These are phyloP conservation scores for Filobasidium wieringae DNA, from an alignment of 768 basidiomycete genomes.

Conservation along the genomic window DNA sequence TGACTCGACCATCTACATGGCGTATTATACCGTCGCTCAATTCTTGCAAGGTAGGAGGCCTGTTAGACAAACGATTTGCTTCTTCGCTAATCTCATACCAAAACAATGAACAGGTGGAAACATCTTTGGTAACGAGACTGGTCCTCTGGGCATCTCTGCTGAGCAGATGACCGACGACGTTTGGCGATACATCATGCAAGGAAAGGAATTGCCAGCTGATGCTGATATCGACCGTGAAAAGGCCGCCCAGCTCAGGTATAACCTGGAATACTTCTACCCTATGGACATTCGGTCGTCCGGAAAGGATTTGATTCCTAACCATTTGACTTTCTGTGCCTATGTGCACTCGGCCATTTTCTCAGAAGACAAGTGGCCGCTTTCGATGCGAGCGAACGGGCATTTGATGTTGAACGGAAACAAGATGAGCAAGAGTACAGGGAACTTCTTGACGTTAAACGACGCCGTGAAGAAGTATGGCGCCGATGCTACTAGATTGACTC, in stretches of 20 bases:
- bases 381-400: conserved; percentile 92
- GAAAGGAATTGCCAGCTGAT: conserved; percentile 41
- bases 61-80: not conserved
- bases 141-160: conserved; percentile 70
- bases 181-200: conserved; percentile 85
- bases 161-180: conserved; percentile 95
- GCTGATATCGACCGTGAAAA: conserved; percentile 62
- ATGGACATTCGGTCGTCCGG: conserved; percentile 96
- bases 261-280: conserved; percentile 95
- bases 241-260: conserved; percentile 70
- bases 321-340: conserved; percentile 87
- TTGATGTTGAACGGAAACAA: conserved; percentile 95
- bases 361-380: conserved; percentile 72
- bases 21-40: conserved; percentile 90
- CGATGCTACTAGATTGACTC: conserved; percentile 76
- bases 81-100: too few species aligned
- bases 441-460: conserved; percentile 80
- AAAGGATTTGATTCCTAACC: conserved; percentile 91
- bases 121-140: conserved; percentile 65
- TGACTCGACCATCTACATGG: conserved; percentile 98
- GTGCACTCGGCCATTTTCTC: conserved; percentile 88
- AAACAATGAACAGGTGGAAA: conserved; percentile 47
- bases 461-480: conserved; percentile 90
- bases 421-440: conserved; percentile 96
- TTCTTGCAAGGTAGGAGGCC: conserved; percentile 77